Conservation (phyloP, 352 stramenopile species). For the Pythium guiyangense region DNA sequence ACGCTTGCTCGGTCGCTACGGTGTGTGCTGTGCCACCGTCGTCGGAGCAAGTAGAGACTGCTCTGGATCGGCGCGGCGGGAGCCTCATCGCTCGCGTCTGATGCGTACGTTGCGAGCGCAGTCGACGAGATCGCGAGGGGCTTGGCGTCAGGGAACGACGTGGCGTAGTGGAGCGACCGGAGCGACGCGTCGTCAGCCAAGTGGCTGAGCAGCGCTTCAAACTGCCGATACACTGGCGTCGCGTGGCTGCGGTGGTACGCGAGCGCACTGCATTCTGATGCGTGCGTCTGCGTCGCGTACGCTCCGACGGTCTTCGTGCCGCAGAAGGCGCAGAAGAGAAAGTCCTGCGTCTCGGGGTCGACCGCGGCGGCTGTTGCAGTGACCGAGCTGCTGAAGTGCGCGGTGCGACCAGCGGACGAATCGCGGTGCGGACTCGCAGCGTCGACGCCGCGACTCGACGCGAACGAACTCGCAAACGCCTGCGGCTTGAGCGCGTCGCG, state of each 20-base stretch:
- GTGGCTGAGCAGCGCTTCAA: slow-evolving; percentile 54
- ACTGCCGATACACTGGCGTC: slow-evolving; percentile 53
- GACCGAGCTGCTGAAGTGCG: too few species aligned
- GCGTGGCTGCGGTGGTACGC: slow-evolving; percentile 50
- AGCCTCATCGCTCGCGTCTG: too few species aligned
- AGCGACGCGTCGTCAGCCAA: slow-evolving; percentile 64
- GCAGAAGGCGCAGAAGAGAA: slow-evolving; percentile 79
- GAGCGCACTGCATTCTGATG: slow-evolving; percentile 39
- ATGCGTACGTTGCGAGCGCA: slow-evolving; percentile 8
- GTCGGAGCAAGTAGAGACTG: slow-evolving; percentile 37
- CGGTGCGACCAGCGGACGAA: too few species aligned
- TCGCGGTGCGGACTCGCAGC: too few species aligned
- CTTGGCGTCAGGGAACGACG: slow-evolving; percentile 49
- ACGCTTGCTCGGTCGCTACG: too few species aligned
- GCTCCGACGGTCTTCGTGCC: slow-evolving; percentile 31
- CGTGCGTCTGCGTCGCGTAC: slow-evolving; percentile 36
- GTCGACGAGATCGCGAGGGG: slow-evolving; percentile 21
- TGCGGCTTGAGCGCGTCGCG: background rate
- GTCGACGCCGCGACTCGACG: slow-evolving; percentile 15
- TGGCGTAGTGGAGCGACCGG: slow-evolving; percentile 67
- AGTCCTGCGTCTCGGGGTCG: slow-evolving; percentile 22
- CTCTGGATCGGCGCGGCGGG: slow-evolving; percentile 27
- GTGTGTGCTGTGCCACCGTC: slow-evolving; percentile 11
- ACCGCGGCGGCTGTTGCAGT: too few species aligned
- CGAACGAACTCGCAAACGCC: slow-evolving; percentile 5